phyloP scores from a whole-genome alignment of 805 yeast species.

The Suhomyces prunicola region DNA sequence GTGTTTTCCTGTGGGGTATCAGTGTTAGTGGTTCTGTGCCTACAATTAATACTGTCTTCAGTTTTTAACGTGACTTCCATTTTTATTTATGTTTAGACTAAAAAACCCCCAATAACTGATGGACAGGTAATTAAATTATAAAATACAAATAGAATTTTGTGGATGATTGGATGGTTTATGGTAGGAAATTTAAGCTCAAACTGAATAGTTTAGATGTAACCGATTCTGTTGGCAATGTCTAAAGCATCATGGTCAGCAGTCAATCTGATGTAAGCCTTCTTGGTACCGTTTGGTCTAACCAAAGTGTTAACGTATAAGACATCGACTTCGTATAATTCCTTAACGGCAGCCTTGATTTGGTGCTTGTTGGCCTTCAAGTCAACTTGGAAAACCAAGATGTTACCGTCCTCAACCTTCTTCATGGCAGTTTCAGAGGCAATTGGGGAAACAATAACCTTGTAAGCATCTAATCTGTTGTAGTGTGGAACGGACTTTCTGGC shows the following conservation, averaged over 20 bases:
- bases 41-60: not conserved
- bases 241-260: slow-evolving; percentile 99
- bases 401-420: slow-evolving; percentile 99
- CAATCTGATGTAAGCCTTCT: slow-evolving; percentile 99
- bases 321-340: slow-evolving; percentile 97
- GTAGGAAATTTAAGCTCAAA: slow-evolving; percentile 4
- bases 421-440: slow-evolving; percentile 98
- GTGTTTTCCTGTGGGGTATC: not conserved
- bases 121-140: slow-evolving; percentile 7
- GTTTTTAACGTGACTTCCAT: slow-evolving; percentile 4
- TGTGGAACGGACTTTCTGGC: slow-evolving; percentile 96
- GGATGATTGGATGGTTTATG: slow-evolving; percentile 5
- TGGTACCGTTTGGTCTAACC: slow-evolving; percentile 98
- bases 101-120: slow-evolving; percentile 6
- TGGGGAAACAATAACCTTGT: slow-evolving; percentile 92
- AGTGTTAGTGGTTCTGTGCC: not conserved
- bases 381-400: slow-evolving; percentile 98
- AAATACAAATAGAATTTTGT: slow-evolving; percentile 10
- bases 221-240: slow-evolving; percentile 99
- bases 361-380: slow-evolving; percentile 95
- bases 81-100: slow-evolving; percentile 10
- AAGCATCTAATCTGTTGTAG: slow-evolving; percentile 93
- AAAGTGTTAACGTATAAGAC: slow-evolving; percentile 92
- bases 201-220: slow-evolving; percentile 73
- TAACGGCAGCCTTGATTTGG: slow-evolving; percentile 97